These are phyloP conservation scores for sorghum (Sorghum bicolor) DNA, from an alignment of 176 grass and related monocot species.

Conservation along the genomic window DNA sequence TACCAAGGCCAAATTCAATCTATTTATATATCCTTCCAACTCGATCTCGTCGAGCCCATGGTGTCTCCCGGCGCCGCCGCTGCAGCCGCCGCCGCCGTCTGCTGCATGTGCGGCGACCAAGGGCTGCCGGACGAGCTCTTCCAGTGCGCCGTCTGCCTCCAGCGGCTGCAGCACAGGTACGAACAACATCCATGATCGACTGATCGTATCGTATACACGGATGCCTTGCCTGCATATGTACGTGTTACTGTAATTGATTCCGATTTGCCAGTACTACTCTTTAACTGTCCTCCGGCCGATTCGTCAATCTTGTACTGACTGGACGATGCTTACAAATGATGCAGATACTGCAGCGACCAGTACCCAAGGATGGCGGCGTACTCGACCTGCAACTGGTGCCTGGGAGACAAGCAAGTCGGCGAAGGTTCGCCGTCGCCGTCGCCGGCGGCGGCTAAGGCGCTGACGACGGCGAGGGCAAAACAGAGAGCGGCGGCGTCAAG, in stretches of 20 bases:
- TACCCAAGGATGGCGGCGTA: slow-evolving; percentile 51
- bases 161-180: slow-evolving; percentile 69
- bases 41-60: background rate
- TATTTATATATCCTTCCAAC: background rate
- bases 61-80: background rate
- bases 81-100: slow-evolving; percentile 29
- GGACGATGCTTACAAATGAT: background rate
- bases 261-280: background rate
- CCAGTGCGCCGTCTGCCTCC: slow-evolving; percentile 56
- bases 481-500: background rate
- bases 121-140: slow-evolving; percentile 64
- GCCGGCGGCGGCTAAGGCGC: background rate
- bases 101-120: slow-evolving; percentile 88
- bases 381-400: slow-evolving; percentile 74
- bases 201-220: too few relatives aligned
- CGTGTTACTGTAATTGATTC: background rate
- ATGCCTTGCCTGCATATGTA: too few relatives aligned
- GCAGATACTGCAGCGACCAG: slow-evolving; percentile 75
- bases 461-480: background rate
- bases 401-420: slow-evolving; percentile 30
- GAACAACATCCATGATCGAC: too few relatives aligned
- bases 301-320: too few relatives aligned
- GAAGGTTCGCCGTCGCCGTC: background rate
- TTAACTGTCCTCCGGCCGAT: background rate
- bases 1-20: background rate